These are phyloP conservation scores for Pulicaria dysenterica DNA, from an alignment of 129 eudicot genomes.

Conservation along the genomic window DNA sequence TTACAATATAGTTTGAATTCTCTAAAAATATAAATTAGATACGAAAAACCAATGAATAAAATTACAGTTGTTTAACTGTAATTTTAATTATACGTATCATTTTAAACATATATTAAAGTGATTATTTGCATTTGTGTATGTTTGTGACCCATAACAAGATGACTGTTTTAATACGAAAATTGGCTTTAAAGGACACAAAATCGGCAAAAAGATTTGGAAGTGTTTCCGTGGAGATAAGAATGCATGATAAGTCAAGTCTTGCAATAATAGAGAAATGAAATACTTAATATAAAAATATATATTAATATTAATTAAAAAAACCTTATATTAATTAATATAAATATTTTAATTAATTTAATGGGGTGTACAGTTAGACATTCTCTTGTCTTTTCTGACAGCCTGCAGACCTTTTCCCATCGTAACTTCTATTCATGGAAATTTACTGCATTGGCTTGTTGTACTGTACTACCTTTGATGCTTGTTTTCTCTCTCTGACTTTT, in stretches of 20 bases:
- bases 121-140: no score
- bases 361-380: conserved; percentile 53
- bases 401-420: conserved; percentile 26
- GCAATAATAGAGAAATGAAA: conserved; percentile 46
- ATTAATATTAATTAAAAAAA: neutral
- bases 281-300: neutral
- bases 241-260: conserved; percentile 58
- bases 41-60: no score
- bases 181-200: conserved; percentile 31
- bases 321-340: neutral
- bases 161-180: neutral
- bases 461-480: conserved; percentile 25
- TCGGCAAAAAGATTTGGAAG: conserved; percentile 46
- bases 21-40: no score
- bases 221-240: conserved; percentile 43
- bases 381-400: conserved; percentile 61
- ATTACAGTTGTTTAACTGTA: no score
- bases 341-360: conserved; percentile 30
- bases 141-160: neutral
- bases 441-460: conserved; percentile 10
- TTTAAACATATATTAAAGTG: no score
- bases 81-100: no score
- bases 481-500: conserved; percentile 24
- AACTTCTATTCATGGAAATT: conserved; percentile 26
- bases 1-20: no score